Evolutionary conservation across 164 flowering plant genomes (phyloP), one percentile per base, ranked within the genome.

Genomic region (Akebia trifoliata): DNA sequence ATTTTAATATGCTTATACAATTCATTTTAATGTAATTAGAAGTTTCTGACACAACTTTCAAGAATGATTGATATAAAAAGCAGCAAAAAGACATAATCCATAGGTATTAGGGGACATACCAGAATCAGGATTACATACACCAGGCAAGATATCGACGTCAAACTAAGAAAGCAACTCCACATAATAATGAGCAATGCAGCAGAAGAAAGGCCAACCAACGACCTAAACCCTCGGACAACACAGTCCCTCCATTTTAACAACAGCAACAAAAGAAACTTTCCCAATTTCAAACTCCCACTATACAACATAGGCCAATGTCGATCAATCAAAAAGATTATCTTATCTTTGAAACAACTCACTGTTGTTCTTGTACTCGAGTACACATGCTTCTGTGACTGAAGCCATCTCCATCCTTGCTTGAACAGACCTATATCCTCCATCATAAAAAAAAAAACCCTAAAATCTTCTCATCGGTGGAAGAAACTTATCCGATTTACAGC

Each of bases 91-190:
- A n/a, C n/a, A n/a, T n/a, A n/a, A n/a, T n/a, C n/a, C 20, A 22
- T n/a, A 46, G 28, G 6, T 17, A 6, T n/a, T 31, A 42, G 18
- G 8, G n/a, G 40, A 51, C 76, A 40, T 81, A 94, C 99, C 95
- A 90, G 76, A 66, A 82, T 75, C 48, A 84, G 69, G 55, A 94
- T 81, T 12, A 86, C 83, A 73, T 82, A 88, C 46, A 79, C 47
- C 45, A 94, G 69, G 76, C 95, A 90, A 46, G 85, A 63, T 56
- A 86, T 62, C 1, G 97, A 90, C 34, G 99, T 90, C 77, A 90
- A 74, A 67, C 97, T 83, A 51, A 94, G 82, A 64, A 94, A 83
- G 71, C 86, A 90, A 67, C 93, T 83, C 99, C 99, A 94, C 87
- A 90, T 79, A 17, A 88, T 83, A 53, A 90, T 58, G 35, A 94